Percentiles rank a stretch among this genome's conserved stretches.
phyloP scores from a whole-genome alignment of 2,329 filamentous ascomycete genomes.

The Trichoderma koningiopsis region DNA sequence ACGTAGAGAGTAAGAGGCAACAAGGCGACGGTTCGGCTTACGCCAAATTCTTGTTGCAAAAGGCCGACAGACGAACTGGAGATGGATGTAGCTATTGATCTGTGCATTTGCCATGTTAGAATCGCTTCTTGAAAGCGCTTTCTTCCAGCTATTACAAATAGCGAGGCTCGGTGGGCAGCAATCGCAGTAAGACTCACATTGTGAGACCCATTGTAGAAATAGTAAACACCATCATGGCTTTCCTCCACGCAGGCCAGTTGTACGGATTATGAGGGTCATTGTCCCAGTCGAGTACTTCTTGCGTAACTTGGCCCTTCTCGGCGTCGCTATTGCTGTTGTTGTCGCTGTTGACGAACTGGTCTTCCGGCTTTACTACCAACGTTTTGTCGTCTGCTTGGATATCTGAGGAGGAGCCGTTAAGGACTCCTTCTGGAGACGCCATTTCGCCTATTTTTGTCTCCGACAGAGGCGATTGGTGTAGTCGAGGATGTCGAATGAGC shows the following conservation, averaged over 20 bases:
- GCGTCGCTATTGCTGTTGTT: constrained; percentile 18
- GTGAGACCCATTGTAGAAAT: constrained; percentile 45
- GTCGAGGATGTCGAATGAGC: neutral
- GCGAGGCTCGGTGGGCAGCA: neutral
- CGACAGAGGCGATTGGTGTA: neutral
- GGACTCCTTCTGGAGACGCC: neutral
- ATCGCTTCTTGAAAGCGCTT: neutral
- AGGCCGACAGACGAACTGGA: constrained; percentile 51
- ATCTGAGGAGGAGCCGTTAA: neutral
- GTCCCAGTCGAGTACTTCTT: constrained; percentile 15
- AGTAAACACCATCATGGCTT: constrained; percentile 44
- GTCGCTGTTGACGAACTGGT: constrained; percentile 11
- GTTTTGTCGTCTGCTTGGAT: constrained; percentile 8
- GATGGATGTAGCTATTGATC: constrained; percentile 57
- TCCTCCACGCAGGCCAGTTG: constrained; percentile 52
- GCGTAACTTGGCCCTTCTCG: constrained; percentile 12
- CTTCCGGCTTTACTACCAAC: neutral
- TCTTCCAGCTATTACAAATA: neutral
- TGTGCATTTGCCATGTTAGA: constrained; percentile 31
- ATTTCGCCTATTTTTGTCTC: neutral
- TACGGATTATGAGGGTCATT: constrained; percentile 44
- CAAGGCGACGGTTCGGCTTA: constrained; percentile 58
- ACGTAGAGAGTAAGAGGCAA: constrained; percentile 62
- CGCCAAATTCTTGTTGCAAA: constrained; percentile 55
- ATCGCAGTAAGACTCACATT: constrained; percentile 38